phyloP scores from a whole-genome alignment of 495 filamentous ascomycete species.

The Daldinia childiae region DNA sequence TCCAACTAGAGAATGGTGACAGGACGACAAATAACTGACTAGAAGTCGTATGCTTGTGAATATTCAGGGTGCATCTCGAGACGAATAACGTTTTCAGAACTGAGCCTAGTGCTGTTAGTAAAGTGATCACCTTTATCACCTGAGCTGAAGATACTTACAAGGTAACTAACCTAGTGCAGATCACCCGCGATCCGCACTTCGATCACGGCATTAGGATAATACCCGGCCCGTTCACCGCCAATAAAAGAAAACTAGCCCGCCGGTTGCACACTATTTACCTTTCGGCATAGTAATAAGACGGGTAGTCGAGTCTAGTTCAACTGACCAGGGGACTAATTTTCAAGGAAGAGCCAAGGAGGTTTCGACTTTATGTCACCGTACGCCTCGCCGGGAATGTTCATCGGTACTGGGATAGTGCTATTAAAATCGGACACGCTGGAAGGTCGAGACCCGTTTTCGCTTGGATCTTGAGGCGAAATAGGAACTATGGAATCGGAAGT shows the following conservation, averaged over 20 bases:
- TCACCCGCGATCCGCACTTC: conserved; percentile 18
- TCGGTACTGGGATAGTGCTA: conserved; percentile 72
- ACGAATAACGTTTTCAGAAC: neutral
- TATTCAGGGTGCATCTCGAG: neutral
- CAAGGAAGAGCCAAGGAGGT: conserved; percentile 45
- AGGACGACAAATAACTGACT: neutral
- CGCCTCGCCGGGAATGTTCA: conserved; percentile 54
- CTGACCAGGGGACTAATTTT: conserved; percentile 26
- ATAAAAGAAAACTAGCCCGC: neutral
- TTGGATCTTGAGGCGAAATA: conserved; percentile 9
- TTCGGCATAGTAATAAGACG: conserved; percentile 1
- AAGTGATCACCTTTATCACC: conserved; percentile 3
- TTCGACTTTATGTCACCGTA: conserved; percentile 41
- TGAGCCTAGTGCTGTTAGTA: neutral
- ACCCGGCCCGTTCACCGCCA: conserved; percentile 14
- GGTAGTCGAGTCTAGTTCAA: neutral
- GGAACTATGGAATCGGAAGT: conserved; percentile 20
- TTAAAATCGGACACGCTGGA: conserved; percentile 64
- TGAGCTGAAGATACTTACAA: conserved; percentile 12
- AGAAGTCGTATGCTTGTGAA: neutral
- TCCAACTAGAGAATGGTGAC: neutral
- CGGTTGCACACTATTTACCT: conserved; percentile 8
- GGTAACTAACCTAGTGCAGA: conserved; percentile 8
- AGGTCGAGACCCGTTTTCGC: conserved; percentile 8
- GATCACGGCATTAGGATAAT: conserved; percentile 9